phyloP scores from a whole-genome alignment of 1,139 yeast species.

The Lodderomyces margitis region DNA sequence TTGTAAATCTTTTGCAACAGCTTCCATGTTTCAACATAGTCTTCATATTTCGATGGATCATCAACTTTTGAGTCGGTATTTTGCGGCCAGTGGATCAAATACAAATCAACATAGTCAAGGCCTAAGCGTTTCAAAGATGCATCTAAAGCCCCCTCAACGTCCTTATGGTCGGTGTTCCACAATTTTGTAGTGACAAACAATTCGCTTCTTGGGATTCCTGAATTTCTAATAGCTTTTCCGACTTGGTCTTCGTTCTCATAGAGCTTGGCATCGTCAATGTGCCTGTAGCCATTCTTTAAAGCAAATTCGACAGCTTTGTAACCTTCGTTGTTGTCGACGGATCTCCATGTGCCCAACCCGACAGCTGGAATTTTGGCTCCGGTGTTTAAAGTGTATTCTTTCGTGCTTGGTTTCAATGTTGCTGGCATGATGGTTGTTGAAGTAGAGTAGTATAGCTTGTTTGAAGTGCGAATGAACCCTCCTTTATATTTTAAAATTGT shows the following conservation, averaged over 20 bases:
- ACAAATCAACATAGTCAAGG: slow-evolving; percentile 78
- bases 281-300: slow-evolving; percentile 67
- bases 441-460: neutral
- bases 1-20: slow-evolving; percentile 58
- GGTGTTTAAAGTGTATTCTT: slow-evolving; percentile 49
- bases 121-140: slow-evolving; percentile 63
- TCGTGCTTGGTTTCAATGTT: slow-evolving; percentile 17
- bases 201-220: slow-evolving; percentile 67
- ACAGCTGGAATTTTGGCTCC: slow-evolving; percentile 65
- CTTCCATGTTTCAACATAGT: slow-evolving; percentile 66
- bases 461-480: neutral
- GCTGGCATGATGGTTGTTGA: slow-evolving; percentile 10
- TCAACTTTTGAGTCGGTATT: slow-evolving; percentile 38
- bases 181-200: slow-evolving; percentile 78
- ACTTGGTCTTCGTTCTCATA: slow-evolving; percentile 67
- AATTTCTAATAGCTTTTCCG: slow-evolving; percentile 62
- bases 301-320: slow-evolving; percentile 62
- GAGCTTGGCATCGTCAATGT: slow-evolving; percentile 74
- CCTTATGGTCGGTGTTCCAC: slow-evolving; percentile 66
- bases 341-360: slow-evolving; percentile 79
- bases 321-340: slow-evolving; percentile 59
- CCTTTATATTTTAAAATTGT: neutral
- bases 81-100: slow-evolving; percentile 86
- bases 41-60: slow-evolving; percentile 41
- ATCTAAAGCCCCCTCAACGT: slow-evolving; percentile 59